These are phyloP conservation scores for Allantophomopsis lycopodina DNA, from an alignment of 2,329 filamentous ascomycete genomes.

Conservation along the genomic window DNA sequence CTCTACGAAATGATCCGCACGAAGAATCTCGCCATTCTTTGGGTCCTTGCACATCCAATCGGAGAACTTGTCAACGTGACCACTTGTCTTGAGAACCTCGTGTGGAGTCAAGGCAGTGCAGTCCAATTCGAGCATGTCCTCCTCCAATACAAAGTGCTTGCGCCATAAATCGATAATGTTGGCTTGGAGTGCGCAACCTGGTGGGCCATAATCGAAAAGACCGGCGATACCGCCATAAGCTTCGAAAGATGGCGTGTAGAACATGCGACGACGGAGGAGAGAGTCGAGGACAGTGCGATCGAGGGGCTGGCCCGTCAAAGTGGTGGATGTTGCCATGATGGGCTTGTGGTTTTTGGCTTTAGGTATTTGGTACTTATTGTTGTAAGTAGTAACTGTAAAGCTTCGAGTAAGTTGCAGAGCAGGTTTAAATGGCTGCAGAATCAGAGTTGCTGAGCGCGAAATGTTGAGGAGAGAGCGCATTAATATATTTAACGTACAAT, in stretches of 20 bases:
- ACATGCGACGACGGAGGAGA: constrained; percentile 75
- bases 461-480: constrained; percentile 25
- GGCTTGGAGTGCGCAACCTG: constrained; percentile 53
- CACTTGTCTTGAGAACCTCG: constrained; percentile 86
- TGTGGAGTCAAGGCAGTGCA: constrained; percentile 89
- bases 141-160: constrained; percentile 61
- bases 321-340: constrained; percentile 51
- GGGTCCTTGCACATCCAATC: constrained; percentile 99
- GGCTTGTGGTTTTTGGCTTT: constrained; percentile 19
- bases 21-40: constrained; percentile 91
- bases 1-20: constrained; percentile 93
- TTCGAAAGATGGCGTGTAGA: constrained; percentile 93
- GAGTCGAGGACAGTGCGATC: constrained; percentile 73
- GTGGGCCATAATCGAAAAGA: constrained; percentile 59
- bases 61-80: constrained; percentile 87
- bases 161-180: constrained; percentile 62
- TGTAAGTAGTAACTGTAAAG: constrained; percentile 23
- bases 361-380: constrained; percentile 19
- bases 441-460: constrained; percentile 17
- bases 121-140: constrained; percentile 64
- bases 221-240: constrained; percentile 84
- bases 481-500: constrained; percentile 13
- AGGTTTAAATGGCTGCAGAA: constrained; percentile 3
- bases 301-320: constrained; percentile 79
- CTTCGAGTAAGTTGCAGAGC: constrained; percentile 15